phyloP scores from a whole-genome alignment of 2,329 filamentous ascomycete species.

The Beauveria sp. region DNA sequence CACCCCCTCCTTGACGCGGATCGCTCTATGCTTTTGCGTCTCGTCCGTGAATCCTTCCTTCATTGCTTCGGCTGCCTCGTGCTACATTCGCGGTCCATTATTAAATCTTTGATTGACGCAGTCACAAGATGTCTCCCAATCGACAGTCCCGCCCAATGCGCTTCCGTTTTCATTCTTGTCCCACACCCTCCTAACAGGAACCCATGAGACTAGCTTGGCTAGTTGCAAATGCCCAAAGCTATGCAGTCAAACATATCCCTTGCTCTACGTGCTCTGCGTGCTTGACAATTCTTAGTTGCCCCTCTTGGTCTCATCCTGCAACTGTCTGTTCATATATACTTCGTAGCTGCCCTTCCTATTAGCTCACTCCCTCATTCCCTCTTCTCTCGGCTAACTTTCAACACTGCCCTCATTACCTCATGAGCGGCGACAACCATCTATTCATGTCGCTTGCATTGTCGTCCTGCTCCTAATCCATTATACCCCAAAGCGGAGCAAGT shows the following conservation, averaged over 20 bases:
- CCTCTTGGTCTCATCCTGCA: background rate
- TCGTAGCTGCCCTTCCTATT: background rate
- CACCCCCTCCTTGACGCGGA: background rate
- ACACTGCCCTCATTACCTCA: background rate
- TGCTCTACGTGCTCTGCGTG: background rate
- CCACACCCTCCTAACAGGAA: background rate
- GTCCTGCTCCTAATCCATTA: background rate
- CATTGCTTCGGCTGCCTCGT: background rate
- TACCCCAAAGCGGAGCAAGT: constrained; percentile 7
- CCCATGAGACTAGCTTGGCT: background rate
- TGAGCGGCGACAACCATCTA: background rate
- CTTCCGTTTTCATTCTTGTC: background rate
- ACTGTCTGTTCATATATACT: constrained; percentile 3
- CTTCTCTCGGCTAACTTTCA: background rate
- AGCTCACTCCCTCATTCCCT: background rate
- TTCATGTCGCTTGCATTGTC: background rate
- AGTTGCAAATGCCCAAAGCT: background rate
- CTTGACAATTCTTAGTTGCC: background rate
- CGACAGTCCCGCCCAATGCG: background rate
- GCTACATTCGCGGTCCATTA: background rate
- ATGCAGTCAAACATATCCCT: background rate
- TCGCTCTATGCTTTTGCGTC: background rate
- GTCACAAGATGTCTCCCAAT: background rate
- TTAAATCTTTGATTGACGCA: background rate
- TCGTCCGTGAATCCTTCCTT: background rate